A percentile compares a stretch with the other conserved stretches of the same genome.
phyloP scores from a whole-genome alignment of 106 monocot genomes.

The Dendrobium officinale region DNA sequence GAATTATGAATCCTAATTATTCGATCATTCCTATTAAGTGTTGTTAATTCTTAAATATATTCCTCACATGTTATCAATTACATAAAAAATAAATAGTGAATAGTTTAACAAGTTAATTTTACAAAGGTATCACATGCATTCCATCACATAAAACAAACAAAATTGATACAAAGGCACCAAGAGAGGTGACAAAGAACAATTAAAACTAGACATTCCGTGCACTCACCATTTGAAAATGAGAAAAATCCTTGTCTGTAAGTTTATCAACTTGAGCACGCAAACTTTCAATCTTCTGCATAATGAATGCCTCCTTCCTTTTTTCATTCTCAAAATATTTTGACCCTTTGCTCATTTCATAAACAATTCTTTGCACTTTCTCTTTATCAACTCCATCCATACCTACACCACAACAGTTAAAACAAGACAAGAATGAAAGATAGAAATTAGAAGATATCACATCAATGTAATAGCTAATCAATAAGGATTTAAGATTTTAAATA shows the following conservation, averaged over 20 bases:
- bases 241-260: constrained; percentile 61
- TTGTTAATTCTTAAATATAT: not conserved
- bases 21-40: not conserved
- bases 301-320: constrained; percentile 70
- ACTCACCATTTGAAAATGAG: constrained; percentile 70
- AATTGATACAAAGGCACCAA: too few species aligned
- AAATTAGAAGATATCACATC: not conserved
- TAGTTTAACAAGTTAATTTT: not conserved
- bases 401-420: constrained; percentile 14
- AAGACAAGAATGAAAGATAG: not conserved
- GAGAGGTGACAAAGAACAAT: not conserved
- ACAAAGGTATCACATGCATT: not conserved
- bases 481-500: not conserved
- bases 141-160: not conserved
- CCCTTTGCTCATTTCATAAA: constrained; percentile 98
- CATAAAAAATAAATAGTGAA: not conserved
- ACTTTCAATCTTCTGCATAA: constrained; percentile 66
- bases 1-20: not conserved
- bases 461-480: not conserved
- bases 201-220: not conserved
- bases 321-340: constrained; percentile 99
- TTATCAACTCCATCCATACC: constrained; percentile 99
- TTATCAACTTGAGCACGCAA: constrained; percentile 46
- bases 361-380: constrained; percentile 81
- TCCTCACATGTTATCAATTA: not conserved